Evolutionary conservation across 768 basidiomycete species (phyloP), one percentile per base, ranked within the genome.

Genomic region (Lactifluus rugatus): DNA sequence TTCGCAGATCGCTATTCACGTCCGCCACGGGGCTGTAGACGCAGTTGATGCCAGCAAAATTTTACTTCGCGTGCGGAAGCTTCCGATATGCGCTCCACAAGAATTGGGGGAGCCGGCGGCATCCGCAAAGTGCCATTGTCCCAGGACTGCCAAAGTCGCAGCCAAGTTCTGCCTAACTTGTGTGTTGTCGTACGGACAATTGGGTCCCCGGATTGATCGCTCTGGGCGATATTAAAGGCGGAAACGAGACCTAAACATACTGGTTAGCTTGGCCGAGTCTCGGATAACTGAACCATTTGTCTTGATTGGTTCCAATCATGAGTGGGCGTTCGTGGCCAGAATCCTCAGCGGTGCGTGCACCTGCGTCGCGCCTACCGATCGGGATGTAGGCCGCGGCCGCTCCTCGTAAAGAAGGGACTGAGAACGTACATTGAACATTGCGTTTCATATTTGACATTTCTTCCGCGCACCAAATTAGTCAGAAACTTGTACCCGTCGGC

Each of bases 281-380:
- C 11, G 10, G n/a, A 34, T 21, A 52, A 64, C 5, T n/a, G 80
- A 26, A 56, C 85, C 86, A 63, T 85, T 85, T 66, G n/a, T 88
- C 86, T 67, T 87, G 86, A 71, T 87, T 85, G 17, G 78, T 86
- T 1, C 85, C 85, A 44, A 87, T 80, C 64, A 87, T 72, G 25
- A 87, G 71, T 1, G 83, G 85, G 8, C 63, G 69, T 13, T 65
- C 60, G 50, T 87, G 85, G 0, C 84, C 80, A 1, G 79, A 74
- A 26, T 79, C 74, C 57, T 76, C 78, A 3, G 86, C 84, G 11
- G 70, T 11, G 59, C 60, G 3, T 76, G 74, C 0, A 80, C 73
- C 63, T 86, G 83, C 41, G 70, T 67, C 16, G 78, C 74, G 59
- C 77, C 84, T 59, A 6, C 19, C 32, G 25, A 16, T 28, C 16